These are phyloP conservation scores for Quercus dentata DNA, from an alignment of 306 rosid species.

Conservation along the genomic window DNA sequence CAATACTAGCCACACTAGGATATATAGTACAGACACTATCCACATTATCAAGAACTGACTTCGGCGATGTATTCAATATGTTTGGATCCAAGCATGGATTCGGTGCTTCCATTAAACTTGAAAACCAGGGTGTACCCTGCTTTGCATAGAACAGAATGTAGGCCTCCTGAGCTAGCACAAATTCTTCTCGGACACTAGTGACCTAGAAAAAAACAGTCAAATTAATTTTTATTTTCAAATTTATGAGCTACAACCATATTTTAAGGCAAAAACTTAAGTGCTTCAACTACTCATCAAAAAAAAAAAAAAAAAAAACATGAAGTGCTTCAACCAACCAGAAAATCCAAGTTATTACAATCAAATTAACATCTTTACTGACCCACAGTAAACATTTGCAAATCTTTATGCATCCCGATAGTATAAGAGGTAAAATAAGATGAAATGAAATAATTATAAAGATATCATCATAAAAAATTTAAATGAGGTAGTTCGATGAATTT, in stretches of 20 bases:
- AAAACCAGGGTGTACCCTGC: constrained; percentile 79
- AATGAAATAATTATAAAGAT: not conserved
- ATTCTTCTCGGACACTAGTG: constrained; percentile 44
- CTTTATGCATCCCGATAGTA: not conserved
- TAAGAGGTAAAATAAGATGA: not conserved
- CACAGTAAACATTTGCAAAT: not conserved
- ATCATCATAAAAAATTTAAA: not conserved
- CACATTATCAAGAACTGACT: constrained; percentile 59
- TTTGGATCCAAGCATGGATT: constrained; percentile 16
- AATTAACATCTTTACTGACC: not conserved
- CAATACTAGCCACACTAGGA: constrained; percentile 10
- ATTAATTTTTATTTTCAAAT: constrained; percentile 1
- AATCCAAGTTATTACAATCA: not conserved
- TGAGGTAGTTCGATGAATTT: not conserved
- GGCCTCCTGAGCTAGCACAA: constrained; percentile 70
- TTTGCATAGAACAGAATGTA: constrained; percentile 78
- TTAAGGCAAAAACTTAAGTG: not conserved
- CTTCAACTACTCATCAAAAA: not conserved
- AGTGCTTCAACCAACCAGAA: not conserved
- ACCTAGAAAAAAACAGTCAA: constrained; percentile 48
- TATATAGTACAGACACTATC: constrained; percentile 14
- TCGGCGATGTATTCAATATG: constrained; percentile 49
- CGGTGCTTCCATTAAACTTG: constrained; percentile 33
- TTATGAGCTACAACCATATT: not conserved
- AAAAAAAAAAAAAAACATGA: too few relatives aligned